phyloP scores from a whole-genome alignment of 331 rosid species.

The Pyrus hybrid region DNA sequence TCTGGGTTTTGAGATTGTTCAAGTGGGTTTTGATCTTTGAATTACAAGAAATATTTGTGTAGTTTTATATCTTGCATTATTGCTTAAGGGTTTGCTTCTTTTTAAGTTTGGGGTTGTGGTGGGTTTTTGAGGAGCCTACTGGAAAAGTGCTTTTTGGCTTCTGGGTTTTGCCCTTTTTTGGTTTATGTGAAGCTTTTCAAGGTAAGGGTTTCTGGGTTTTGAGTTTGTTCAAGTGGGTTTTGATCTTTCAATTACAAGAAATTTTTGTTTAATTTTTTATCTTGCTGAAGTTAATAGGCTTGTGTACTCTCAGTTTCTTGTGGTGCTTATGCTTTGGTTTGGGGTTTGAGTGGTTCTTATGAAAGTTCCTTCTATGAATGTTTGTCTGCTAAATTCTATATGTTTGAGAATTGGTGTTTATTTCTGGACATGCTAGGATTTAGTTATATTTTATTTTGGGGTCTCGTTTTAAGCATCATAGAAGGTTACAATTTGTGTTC shows the following conservation, averaged over 20 bases:
- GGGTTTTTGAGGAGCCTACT: neutral
- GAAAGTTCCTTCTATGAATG: neutral
- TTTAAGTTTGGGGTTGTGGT: slow-evolving; percentile 1
- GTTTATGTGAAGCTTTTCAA: slow-evolving; percentile 3
- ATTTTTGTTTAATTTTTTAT: neutral
- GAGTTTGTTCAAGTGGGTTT: neutral
- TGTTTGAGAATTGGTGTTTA: neutral
- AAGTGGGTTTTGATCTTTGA: too few species aligned
- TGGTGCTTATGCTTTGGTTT: neutral
- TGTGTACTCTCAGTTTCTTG: neutral
- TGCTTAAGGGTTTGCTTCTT: neutral
- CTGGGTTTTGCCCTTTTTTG: neutral
- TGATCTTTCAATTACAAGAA: neutral
- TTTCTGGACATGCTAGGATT: neutral
- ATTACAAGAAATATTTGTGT: too few species aligned
- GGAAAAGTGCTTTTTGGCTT: neutral
- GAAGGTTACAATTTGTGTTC: neutral
- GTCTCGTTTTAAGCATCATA: neutral
- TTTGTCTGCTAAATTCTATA: neutral
- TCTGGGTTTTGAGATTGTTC: too few species aligned
- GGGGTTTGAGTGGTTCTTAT: neutral
- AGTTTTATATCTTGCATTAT: too few species aligned
- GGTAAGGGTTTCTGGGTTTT: neutral
- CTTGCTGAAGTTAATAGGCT: neutral
- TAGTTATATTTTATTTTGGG: neutral